Evolutionary conservation across 768 basidiomycete species (phyloP), one percentile per base, ranked within the genome.

Genomic region (Leccinum pellstonianum): DNA sequence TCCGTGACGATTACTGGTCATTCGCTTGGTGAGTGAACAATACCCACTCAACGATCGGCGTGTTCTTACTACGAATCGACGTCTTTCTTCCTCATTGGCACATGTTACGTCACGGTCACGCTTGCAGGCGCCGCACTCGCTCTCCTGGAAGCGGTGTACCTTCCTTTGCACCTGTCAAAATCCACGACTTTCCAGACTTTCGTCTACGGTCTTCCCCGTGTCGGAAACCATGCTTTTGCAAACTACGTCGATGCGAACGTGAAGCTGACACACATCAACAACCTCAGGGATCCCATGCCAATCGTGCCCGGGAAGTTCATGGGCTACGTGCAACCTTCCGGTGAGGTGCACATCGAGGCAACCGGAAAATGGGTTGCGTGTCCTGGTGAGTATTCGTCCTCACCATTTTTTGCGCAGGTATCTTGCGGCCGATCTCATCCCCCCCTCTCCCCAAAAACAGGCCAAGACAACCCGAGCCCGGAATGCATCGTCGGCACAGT

Each of bases 181-280:
- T 61, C 61, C 41, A 75, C 70, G 3, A 63, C 66, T 3, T 65
- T 77, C 68, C 54, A 57, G 33, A 67, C 68, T 3, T 49, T 75
- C 48, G 25, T 58, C 9, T 78, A 74, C 47, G 77, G 75, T n/a
- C 63, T 75, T 23, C 77, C 76, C 9, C 69, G 76, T 8, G 75
- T 76, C 3, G 85, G 86, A 27, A 86, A 87, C 68, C 75, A 81
- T 66, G 81, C 73, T 0, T 88, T 86, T 61, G 85, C 85, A 1
- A 64, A 84, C 65, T 81, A 80, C 60, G 77, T 86, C 51, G 82
- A 86, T 61, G 64, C 73, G 11, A 72, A 81, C 37, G 49, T 74
- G 41, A 62, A 69, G 2, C 56, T 85, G 17, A 83, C 77, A 12
- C 85, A 80, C 58, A 77, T 87, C 66, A 85, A 81, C 68, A 85